Base-by-base conservation (phyloP, 2,329 filamentous ascomycete genomes). In the Talaromyces sp. region DNA sequence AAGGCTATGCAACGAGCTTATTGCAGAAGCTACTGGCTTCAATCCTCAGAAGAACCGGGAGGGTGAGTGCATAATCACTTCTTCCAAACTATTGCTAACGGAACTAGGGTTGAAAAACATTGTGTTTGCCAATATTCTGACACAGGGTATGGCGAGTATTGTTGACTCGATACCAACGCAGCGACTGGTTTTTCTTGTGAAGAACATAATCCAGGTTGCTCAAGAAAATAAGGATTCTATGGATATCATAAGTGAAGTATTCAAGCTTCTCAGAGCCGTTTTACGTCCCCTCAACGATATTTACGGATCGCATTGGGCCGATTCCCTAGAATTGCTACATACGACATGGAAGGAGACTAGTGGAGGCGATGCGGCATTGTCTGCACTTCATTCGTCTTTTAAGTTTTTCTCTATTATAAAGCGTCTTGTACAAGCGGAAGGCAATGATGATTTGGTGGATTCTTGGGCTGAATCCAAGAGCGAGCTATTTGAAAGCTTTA, bases 271-370 rank as follows among this genome's bases (percentile, higher is more conserved):
- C 55, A 71, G 74, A 1, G 75, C 79, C 3, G 77, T 96, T 3
- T 74, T 97, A 0, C 90, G 90, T 1, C 84, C 83, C 46, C 88
- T 97, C 67, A 84, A 86, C 61, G 89, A 92, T 53, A 86, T 96
- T 0, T 97, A 96, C 68, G 95, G 93, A 0, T 85, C 89, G 0
- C 90, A 96, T 70, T 99, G 95, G 95, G 83, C 87, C 56, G 83
- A 83, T 54, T 75, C 82, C 0, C 75, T 91, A 19, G 79, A 84
- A 35, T 84, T 86, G 55, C 84, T 88, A 62, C 76, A 82, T 11
- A 74, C 77, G 8, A 75, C 86, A 0, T 90, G 88, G 86, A 75
- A 78, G 3, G 77, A 78, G 3, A 80, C 77, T 0, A 71, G 71
- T 11, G 72, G 74, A 1, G 77, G 80, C 7, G 79, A 85, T 17